Evolutionary conservation across 805 yeast genomes (phyloP).

Genomic region (Danielia reshetovae): DNA sequence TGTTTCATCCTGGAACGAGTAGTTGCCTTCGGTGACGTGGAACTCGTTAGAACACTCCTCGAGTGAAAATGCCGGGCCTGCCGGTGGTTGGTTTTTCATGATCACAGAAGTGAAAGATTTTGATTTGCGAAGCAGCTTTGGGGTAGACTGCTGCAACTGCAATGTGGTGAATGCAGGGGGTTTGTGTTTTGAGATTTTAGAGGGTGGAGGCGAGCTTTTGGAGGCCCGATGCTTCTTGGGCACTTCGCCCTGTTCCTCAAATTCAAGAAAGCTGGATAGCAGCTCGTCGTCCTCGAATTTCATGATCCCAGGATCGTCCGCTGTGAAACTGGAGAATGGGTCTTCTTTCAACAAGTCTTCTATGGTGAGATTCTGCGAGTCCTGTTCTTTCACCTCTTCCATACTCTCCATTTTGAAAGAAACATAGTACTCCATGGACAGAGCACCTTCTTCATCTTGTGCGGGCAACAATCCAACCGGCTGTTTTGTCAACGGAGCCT

Average conservation of each 20-base stretch:
- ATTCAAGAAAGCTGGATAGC: slow-evolving; percentile 1
- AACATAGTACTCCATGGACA: background rate
- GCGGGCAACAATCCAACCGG: background rate
- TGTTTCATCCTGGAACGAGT: slow-evolving; percentile 15
- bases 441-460: background rate
- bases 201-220: background rate
- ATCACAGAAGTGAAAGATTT: slow-evolving; percentile 2
- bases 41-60: slow-evolving; percentile 16
- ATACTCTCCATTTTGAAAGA: background rate
- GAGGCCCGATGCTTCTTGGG: background rate
- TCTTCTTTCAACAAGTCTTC: slow-evolving; percentile 1
- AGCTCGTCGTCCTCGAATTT: slow-evolving; percentile 3
- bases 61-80: slow-evolving; percentile 10
- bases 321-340: slow-evolving; percentile 1
- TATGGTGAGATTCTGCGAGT: background rate
- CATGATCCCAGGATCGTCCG: background rate
- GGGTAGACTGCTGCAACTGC: background rate
- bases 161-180: background rate
- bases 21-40: slow-evolving; percentile 10
- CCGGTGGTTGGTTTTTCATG: slow-evolving; percentile 1
- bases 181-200: no score
- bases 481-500: no score
- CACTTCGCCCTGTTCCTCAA: slow-evolving; percentile 1
- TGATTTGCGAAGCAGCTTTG: slow-evolving; percentile 1
- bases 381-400: background rate